Conservation (phyloP, 2,329 filamentous ascomycete genomes). For the Hypoxylon sp. region DNA sequence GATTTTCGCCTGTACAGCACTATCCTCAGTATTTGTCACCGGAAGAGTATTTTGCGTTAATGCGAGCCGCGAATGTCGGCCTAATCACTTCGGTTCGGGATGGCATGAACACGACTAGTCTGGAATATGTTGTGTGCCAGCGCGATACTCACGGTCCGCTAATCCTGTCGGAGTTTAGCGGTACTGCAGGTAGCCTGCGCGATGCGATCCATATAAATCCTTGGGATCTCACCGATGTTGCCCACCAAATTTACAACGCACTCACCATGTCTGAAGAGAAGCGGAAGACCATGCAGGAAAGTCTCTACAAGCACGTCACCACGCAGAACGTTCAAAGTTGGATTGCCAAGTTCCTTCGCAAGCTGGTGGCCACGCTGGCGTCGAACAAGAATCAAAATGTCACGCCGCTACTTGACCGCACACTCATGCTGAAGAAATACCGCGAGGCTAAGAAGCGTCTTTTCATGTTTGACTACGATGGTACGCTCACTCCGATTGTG, state of each 20-base stretch:
- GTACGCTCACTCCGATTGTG: slow-evolving; percentile 95
- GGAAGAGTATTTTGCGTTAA: slow-evolving; percentile 94
- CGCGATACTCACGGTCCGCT: slow-evolving; percentile 87
- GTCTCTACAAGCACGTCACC: slow-evolving; percentile 86
- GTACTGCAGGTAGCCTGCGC: slow-evolving; percentile 86
- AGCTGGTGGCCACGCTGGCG: slow-evolving; percentile 83
- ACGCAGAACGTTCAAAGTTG: slow-evolving; percentile 88
- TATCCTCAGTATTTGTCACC: slow-evolving; percentile 92
- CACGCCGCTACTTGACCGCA: slow-evolving; percentile 85
- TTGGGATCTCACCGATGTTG: slow-evolving; percentile 89
- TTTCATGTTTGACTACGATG: slow-evolving; percentile 99
- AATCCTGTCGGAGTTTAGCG: slow-evolving; percentile 96
- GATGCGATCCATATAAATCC: slow-evolving; percentile 97
- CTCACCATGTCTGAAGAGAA: slow-evolving; percentile 79
- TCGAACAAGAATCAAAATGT: slow-evolving; percentile 80
- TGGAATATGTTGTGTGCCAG: slow-evolving; percentile 95
- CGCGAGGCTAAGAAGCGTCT: slow-evolving; percentile 80
- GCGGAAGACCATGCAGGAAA: slow-evolving; percentile 76
- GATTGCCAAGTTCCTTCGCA: slow-evolving; percentile 83
- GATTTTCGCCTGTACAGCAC: slow-evolving; percentile 92
- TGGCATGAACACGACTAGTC: slow-evolving; percentile 96
- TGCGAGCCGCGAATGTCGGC: slow-evolving; percentile 89
- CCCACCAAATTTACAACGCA: slow-evolving; percentile 83
- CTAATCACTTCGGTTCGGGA: slow-evolving; percentile 96
- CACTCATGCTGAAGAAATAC: slow-evolving; percentile 79